Conservation (phyloP, 2,329 filamentous ascomycete species). For the Nigrospora osmanthi region DNA sequence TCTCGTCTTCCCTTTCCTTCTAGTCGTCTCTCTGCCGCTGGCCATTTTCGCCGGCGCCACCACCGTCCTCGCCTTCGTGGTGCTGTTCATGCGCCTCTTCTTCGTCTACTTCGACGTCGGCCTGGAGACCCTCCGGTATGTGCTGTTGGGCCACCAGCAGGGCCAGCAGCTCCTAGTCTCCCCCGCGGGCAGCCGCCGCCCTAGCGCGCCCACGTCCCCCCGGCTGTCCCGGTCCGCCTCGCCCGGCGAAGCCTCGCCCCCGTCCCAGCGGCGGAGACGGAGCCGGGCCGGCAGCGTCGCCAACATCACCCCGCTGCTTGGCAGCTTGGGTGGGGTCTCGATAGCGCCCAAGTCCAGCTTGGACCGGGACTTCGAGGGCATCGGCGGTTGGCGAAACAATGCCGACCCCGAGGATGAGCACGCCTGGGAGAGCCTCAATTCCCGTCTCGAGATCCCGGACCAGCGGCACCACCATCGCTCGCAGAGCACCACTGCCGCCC, state of each 20-base stretch:
- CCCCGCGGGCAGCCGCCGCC: slow-evolving; percentile 6
- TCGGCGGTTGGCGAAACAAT: slow-evolving; percentile 45
- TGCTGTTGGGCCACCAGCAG: slow-evolving; percentile 35
- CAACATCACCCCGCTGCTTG: slow-evolving; percentile 15
- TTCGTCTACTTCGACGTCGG: slow-evolving; percentile 58
- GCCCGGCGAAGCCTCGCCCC: slow-evolving; percentile 7
- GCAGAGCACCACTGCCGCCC: slow-evolving; percentile 16
- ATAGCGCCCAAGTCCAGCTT: slow-evolving; percentile 40
- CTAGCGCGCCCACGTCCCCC: slow-evolving; percentile 7
- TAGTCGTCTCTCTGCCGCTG: slow-evolving; percentile 55
- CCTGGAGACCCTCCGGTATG: slow-evolving; percentile 47
- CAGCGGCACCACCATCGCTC: slow-evolving; percentile 20
- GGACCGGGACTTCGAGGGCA: slow-evolving; percentile 50
- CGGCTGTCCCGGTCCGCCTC: slow-evolving; percentile 7
- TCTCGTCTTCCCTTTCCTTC: slow-evolving; percentile 53
- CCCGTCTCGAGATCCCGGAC: slow-evolving; percentile 19
- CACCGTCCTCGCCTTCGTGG: slow-evolving; percentile 51
- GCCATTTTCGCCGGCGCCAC: slow-evolving; percentile 57
- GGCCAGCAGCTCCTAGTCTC: slow-evolving; percentile 10
- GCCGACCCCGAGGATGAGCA: slow-evolving; percentile 28
- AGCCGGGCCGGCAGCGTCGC: slow-evolving; percentile 14
- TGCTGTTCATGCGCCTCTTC: slow-evolving; percentile 52
- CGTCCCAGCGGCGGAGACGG: slow-evolving; percentile 7
- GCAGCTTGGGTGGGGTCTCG: slow-evolving; percentile 3
- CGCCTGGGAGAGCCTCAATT: slow-evolving; percentile 23